Evolutionary conservation across 2,329 filamentous ascomycete species (phyloP).

Genomic region (Coniella vitis): DNA sequence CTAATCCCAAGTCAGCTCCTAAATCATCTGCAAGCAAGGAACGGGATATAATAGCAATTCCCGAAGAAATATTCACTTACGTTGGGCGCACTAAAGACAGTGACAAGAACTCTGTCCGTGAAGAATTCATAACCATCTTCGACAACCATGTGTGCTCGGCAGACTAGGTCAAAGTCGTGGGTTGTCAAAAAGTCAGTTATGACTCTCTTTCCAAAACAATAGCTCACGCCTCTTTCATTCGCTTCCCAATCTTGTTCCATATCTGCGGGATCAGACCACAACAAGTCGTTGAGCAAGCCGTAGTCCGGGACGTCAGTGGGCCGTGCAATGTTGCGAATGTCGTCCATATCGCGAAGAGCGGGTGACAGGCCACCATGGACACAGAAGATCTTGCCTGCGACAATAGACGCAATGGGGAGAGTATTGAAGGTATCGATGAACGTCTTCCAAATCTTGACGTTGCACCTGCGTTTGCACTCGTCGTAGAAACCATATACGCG

Average conservation of each 20-base stretch:
- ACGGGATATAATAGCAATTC: background rate
- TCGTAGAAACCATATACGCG: slow-evolving; percentile 97
- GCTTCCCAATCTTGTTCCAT: slow-evolving; percentile 98
- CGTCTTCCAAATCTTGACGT: slow-evolving; percentile 97
- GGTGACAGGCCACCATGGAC: slow-evolving; percentile 93
- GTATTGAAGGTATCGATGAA: slow-evolving; percentile 97
- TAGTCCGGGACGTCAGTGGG: slow-evolving; percentile 98
- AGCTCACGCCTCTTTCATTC: slow-evolving; percentile 93
- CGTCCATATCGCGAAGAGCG: slow-evolving; percentile 91
- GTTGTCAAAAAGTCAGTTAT: slow-evolving; percentile 92
- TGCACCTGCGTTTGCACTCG: slow-evolving; percentile 92
- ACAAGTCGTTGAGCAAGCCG: slow-evolving; percentile 84
- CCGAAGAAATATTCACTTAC: slow-evolving; percentile 48
- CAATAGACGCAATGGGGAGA: slow-evolving; percentile 90
- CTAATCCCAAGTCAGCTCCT: slow-evolving; percentile 37
- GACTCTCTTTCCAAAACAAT: slow-evolving; percentile 97
- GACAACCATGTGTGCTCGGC: slow-evolving; percentile 97
- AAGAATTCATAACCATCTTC: slow-evolving; percentile 99
- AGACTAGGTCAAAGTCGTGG: slow-evolving; percentile 96
- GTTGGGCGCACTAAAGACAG: slow-evolving; percentile 95
- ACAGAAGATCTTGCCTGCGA: slow-evolving; percentile 95
- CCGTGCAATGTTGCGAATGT: slow-evolving; percentile 90
- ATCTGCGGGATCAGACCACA: slow-evolving; percentile 97
- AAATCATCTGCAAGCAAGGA: background rate
- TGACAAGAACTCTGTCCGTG: slow-evolving; percentile 88